These are phyloP conservation scores for Solanum sitiens DNA, from an alignment of 257 asterid genomes.

Conservation along the genomic window DNA sequence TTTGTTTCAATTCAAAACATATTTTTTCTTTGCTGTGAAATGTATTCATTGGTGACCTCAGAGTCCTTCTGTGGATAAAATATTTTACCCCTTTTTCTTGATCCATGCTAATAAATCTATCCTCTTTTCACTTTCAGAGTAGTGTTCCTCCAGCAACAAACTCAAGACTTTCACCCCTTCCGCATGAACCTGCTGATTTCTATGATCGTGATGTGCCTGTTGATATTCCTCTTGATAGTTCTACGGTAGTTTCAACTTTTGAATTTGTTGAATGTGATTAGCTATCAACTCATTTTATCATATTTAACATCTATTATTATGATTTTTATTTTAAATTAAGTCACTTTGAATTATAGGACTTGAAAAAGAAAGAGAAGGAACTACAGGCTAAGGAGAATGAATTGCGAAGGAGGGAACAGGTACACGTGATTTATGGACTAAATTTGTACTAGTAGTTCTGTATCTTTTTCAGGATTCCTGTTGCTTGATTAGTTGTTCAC, in stretches of 20 bases:
- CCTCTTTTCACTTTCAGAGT: slow-evolving; percentile 27
- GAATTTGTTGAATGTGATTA: neutral
- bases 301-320: neutral
- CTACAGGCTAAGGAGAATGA: slow-evolving; percentile 94
- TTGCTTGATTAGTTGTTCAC: neutral
- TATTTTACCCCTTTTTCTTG: neutral
- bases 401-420: slow-evolving; percentile 87
- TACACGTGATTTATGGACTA: neutral
- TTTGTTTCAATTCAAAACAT: neutral
- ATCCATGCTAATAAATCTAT: neutral
- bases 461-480: neutral
- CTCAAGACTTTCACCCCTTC: slow-evolving; percentile 92
- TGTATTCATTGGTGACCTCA: neutral
- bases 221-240: slow-evolving; percentile 78
- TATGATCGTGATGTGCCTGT: slow-evolving; percentile 74
- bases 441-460: neutral
- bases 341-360: slow-evolving; percentile 41
- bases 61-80: neutral
- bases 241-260: slow-evolving; percentile 36
- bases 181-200: slow-evolving; percentile 93
- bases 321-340: slow-evolving; percentile 6
- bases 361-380: slow-evolving; percentile 81
- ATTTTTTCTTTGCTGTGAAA: neutral
- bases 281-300: neutral
- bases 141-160: slow-evolving; percentile 69